Evolutionary conservation across 2,329 filamentous ascomycete genomes (phyloP), one percentile per base, ranked within the genome.

Genomic region (Eutypella sp.): DNA sequence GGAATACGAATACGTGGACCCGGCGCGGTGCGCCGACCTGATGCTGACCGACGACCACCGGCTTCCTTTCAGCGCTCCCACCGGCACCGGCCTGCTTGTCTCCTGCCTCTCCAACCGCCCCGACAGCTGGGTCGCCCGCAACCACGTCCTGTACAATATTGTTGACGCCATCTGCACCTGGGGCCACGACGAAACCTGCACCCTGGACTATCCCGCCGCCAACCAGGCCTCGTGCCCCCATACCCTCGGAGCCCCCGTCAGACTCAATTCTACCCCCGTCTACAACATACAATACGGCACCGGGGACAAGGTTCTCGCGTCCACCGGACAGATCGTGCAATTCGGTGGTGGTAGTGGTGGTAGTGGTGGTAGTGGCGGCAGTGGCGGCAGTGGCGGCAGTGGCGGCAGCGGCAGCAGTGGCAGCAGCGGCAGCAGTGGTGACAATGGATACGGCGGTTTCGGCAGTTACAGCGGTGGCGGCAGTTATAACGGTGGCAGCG

Each of bases 21-120:
- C 72, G 47, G 65, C 65, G 41, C 66, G 75, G 45, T 83, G 79
- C 62, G 59, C 63, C 37, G 58, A 68, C 56, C 67, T 82, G 45
- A 67, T 84, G 49, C 63, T 70, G 50, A 72, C 73, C 44, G 57
- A 71, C 42, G 68, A 65, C 41, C 61, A 65, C 62, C 76, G 75
- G 65, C 66, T 82, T 31, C 73, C 78, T 6, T 70, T 82, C 40
- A 70, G 69, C 42, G 78, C 76, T 2, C 59, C 75, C 56, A 80
- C 80, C 70, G 75, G 72, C 65, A 79, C 81, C 68, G 73, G 76
- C 64, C 79, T 69, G 51, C 57, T 79, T 7, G 59, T 69, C 42
- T 66, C 64, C 48, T 79, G 77, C 59, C 63, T 78, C 11, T 60
- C 58, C 25, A 33, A 23, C 13, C 54, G 71, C 51, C 57, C 64